Base-by-base conservation (phyloP, 257 asterid genomes). In the Mitragyna speciosa region DNA sequence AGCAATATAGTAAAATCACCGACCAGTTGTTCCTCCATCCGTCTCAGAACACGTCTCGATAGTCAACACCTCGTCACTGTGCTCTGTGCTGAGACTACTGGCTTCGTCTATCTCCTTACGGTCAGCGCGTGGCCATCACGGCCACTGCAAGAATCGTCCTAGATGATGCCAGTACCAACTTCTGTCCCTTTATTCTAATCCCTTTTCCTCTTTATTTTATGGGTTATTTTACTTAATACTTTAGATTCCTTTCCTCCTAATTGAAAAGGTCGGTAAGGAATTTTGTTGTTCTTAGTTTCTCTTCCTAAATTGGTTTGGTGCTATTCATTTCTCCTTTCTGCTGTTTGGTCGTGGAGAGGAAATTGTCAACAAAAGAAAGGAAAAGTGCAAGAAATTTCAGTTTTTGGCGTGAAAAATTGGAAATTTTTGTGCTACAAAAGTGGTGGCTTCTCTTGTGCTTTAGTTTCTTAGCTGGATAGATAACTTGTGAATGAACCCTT, bases 61-160 rank as follows among this genome's bases (percentile, higher is more conserved):
- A 41, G 79, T 76, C 79, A 61, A 63, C 79, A 63, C 79, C 79
- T 76, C 72, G n/a, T 39, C 79, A 9, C 70, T 65, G 12, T 22
- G 39, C 67, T 49, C 5, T 73, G 31, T 72, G 30, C 70, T 39
- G 12, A 7, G 9, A 5, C 66, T 33, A 54, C 24, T 31, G 5
- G 5, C 80, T 9, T 49, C 80, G 11, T 66, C 52, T 33, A 6
- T 66, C 52, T 33, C n/a, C 10, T 24, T 24, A 65, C 17, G 54
- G 24, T 68, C 63, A 7, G 63, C 36, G 3, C 54, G 69, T 78
- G 75, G 81, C 81, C 54, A 26, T 66, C 43, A 45, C 54, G 78
- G 78, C 58, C 74, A 72, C 74, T 72, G 78, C 83, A 61, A 63
- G 83, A 49, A 72, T 17, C 65, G 17, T 65, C 1, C n/a, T 36